Evolutionary conservation across 495 filamentous ascomycete species (phyloP).

Genomic region (Aspergillus bridgeri): DNA sequence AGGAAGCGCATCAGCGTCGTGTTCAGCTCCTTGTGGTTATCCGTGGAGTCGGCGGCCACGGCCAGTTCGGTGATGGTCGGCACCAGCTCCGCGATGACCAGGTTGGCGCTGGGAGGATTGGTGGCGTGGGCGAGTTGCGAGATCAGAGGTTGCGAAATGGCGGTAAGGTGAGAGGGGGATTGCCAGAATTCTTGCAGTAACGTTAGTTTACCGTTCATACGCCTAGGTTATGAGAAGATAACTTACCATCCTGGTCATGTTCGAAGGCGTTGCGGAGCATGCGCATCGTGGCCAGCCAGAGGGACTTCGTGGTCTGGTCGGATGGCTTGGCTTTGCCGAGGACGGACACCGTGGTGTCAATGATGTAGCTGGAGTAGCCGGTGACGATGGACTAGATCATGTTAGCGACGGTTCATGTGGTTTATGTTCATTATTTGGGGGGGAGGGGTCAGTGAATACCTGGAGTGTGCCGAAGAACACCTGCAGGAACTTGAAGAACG

Average conservation of each 20-base stretch:
- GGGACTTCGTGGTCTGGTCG: constrained; percentile 48
- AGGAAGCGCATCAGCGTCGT: constrained; percentile 67
- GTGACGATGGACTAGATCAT: constrained; percentile 73
- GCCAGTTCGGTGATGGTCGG: constrained; percentile 74
- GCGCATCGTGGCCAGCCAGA: constrained; percentile 62
- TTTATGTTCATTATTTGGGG: constrained; percentile 12
- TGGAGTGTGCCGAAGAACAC: constrained; percentile 80
- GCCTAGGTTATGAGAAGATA: neutral
- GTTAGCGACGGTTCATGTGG: neutral
- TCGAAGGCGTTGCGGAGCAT: constrained; percentile 72
- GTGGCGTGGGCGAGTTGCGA: constrained; percentile 62
- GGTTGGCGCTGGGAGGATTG: constrained; percentile 27
- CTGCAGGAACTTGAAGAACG: constrained; percentile 74
- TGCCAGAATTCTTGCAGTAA: constrained; percentile 72
- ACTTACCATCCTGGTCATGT: constrained; percentile 68
- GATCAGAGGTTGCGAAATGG: constrained; percentile 64
- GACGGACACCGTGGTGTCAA: constrained; percentile 68
- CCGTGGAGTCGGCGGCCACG: constrained; percentile 67
- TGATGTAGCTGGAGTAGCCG: constrained; percentile 78
- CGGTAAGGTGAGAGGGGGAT: constrained; percentile 75
- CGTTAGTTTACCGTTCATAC: constrained; percentile 10
- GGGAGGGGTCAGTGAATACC: constrained; percentile 33
- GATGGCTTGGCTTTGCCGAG: constrained; percentile 50
- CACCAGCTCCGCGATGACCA: constrained; percentile 47
- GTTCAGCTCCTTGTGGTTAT: constrained; percentile 89